These are phyloP conservation scores for Moesziomyces sp. DNA, from an alignment of 1,284 basidiomycete species.

Conservation along the genomic window DNA sequence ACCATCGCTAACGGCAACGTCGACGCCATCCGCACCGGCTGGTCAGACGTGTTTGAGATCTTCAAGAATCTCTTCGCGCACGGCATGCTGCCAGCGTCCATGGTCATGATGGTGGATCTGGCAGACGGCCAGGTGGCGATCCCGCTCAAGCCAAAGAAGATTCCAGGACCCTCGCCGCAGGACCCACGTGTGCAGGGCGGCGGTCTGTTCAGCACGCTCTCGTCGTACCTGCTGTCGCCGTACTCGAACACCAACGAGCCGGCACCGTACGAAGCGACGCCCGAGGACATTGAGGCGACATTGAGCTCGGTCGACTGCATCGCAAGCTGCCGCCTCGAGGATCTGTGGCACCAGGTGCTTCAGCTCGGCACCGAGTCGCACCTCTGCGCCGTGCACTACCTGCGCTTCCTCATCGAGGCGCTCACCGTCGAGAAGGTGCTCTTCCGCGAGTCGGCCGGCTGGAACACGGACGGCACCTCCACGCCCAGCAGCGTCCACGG, in stretches of 20 bases:
- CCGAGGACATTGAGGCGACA: conserved; percentile 91
- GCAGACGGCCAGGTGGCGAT: conserved; percentile 40
- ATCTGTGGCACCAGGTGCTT: conserved; percentile 92
- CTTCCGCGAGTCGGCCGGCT: conserved; percentile 25
- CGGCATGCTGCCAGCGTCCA: conserved; percentile 80
- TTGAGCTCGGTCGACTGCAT: conserved; percentile 95
- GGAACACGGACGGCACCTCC: conserved; percentile 55
- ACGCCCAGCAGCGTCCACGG: conserved; percentile 47
- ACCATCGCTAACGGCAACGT: conserved; percentile 97
- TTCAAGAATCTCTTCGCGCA: conserved; percentile 95
- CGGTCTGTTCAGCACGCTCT: conserved; percentile 90
- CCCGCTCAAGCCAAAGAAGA: conserved; percentile 56
- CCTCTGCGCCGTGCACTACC: conserved; percentile 81
- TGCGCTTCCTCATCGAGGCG: conserved; percentile 89
- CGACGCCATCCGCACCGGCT: conserved; percentile 91
- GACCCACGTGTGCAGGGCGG: conserved; percentile 80
- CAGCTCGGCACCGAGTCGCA: conserved; percentile 74
- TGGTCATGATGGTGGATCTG: conserved; percentile 98
- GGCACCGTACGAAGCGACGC: conserved; percentile 76
- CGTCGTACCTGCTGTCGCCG: conserved; percentile 95
- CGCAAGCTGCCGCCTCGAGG: conserved; percentile 89
- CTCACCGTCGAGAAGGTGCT: conserved; percentile 77
- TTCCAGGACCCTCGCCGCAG: conserved; percentile 87
- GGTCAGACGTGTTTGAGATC: conserved; percentile 93
- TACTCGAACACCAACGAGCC: conserved; percentile 79